Evolutionary conservation across 192 early-diverging fungal species (phyloP), one percentile per base, ranked within the genome.

Genomic region (Phycomyces blakesleeanus): DNA sequence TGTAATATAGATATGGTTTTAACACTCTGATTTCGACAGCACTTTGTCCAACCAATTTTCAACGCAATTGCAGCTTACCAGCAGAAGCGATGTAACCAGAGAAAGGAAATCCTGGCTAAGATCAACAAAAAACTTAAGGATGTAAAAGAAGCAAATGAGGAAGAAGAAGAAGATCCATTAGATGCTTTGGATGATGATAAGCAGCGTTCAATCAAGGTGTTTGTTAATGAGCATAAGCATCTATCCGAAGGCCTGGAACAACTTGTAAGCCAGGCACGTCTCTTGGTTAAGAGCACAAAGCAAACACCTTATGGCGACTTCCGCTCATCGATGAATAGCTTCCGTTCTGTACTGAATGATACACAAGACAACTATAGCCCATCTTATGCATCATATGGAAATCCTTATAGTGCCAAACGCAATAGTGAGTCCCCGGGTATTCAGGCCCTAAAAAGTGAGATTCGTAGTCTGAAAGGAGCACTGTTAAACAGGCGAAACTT

Each of bases 401-500:
- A 18, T 11, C 44, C 44, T 3, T 47, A 47, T 18, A 18, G 44
- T 12, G 44, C 44, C 18, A 14, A 3, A 47, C 44, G 44, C 44
- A 47, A 56, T 29, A 18, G 37, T 8, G 69, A 71, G 14, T 37
- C 50, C 27, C 24, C 54, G 16, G 51, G 68, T 4, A 68, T 74
- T 37, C 51, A 66, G 9, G 71, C 67, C 24, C 58, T 81, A 47
- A 81, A 81, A 66, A 74, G 71, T 18, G 79, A 81, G 42, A 81
- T 81, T 44, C 63, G 76, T 40, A 74, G 74, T 4, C 61, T 81
- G 44, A 81, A 81, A 50, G 79, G 76, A 0, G 40, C 73, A 37
- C 56, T 81, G 27, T 63, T 81, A 11, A 81, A 76, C 51, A 75
- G 79, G 65, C 62, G 79, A 25, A 81, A 78, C 38, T 81, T 81